These are phyloP conservation scores for Phytopythium vexans DNA, from an alignment of 352 stramenopile species.

Conservation along the genomic window DNA sequence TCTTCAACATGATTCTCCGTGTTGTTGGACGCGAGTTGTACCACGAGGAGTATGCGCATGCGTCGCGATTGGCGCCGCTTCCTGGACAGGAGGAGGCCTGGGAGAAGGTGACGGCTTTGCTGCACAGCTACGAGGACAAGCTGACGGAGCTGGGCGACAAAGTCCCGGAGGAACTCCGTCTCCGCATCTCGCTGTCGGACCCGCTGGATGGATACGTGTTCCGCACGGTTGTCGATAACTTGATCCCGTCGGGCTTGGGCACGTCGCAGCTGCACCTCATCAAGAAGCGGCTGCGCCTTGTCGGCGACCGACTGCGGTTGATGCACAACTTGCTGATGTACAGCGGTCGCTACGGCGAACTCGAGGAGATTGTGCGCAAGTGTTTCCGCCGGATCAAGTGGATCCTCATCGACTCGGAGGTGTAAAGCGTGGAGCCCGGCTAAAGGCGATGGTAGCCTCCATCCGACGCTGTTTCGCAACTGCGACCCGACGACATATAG, in stretches of 20 bases:
- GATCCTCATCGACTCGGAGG: slow-evolving; percentile 90
- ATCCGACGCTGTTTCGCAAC: not conserved
- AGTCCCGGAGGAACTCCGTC: slow-evolving; percentile 54
- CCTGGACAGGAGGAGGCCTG: slow-evolving; percentile 72
- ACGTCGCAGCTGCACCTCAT: slow-evolving; percentile 86
- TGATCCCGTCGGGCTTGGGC: slow-evolving; percentile 73
- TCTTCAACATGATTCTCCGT: slow-evolving; percentile 87
- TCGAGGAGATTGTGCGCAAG: slow-evolving; percentile 90
- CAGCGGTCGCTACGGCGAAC: slow-evolving; percentile 72
- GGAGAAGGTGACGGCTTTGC: slow-evolving; percentile 61
- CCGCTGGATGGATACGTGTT: slow-evolving; percentile 87
- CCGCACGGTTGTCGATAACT: slow-evolving; percentile 83
- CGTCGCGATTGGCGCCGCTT: slow-evolving; percentile 52
- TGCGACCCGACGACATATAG: not conserved
- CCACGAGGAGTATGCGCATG: slow-evolving; percentile 65
- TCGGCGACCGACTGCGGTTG: slow-evolving; percentile 81
- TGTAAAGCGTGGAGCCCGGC: slow-evolving; percentile 32
- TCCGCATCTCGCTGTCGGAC: slow-evolving; percentile 67
- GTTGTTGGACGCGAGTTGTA: slow-evolving; percentile 79
- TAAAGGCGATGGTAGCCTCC: not conserved
- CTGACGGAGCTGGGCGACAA: slow-evolving; percentile 69
- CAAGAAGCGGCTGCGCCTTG: slow-evolving; percentile 84
- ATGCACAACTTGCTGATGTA: slow-evolving; percentile 91
- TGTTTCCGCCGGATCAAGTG: slow-evolving; percentile 91
- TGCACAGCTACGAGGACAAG: slow-evolving; percentile 70